Conservation (phyloP, 2,329 filamentous ascomycete genomes). For the Aureobasidium sp. region DNA sequence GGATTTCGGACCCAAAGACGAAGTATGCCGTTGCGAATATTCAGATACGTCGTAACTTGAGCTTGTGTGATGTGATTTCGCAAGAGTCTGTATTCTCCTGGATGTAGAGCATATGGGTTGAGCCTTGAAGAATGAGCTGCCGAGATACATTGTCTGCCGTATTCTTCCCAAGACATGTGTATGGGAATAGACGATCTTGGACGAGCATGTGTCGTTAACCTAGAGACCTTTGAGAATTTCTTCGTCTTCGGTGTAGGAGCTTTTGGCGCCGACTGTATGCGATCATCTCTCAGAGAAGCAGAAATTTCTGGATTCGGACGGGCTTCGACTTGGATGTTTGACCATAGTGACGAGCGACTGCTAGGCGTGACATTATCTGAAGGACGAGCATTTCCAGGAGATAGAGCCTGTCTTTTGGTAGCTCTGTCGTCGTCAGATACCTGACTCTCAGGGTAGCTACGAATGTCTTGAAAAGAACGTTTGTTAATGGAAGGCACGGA, state of each 20-base stretch:
- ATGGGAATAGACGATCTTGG: constrained; percentile 66
- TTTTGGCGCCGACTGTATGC: neutral
- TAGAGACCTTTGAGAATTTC: constrained; percentile 2
- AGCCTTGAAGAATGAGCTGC: constrained; percentile 84
- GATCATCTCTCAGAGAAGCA: neutral
- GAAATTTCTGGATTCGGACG: neutral
- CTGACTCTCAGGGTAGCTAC: constrained; percentile 11
- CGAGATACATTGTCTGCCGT: constrained; percentile 83
- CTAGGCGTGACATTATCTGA: neutral
- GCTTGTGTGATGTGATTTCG: constrained; percentile 73
- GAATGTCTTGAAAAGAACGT: constrained; percentile 8
- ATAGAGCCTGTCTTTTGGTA: constrained; percentile 13
- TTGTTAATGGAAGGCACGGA: constrained; percentile 12
- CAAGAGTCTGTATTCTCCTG: constrained; percentile 72
- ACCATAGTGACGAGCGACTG: neutral
- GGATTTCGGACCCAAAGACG: constrained; percentile 85
- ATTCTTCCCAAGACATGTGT: constrained; percentile 62
- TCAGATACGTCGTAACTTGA: constrained; percentile 91
- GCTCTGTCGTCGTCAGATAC: constrained; percentile 2
- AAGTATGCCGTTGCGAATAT: constrained; percentile 90
- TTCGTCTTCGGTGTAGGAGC: constrained; percentile 3
- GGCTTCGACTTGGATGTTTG: neutral
- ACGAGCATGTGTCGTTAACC: constrained; percentile 17
- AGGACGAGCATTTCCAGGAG: neutral
- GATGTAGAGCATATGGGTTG: constrained; percentile 80